Conservation (phyloP, 805 yeast genomes). For the Clavispora vitiphila region DNA sequence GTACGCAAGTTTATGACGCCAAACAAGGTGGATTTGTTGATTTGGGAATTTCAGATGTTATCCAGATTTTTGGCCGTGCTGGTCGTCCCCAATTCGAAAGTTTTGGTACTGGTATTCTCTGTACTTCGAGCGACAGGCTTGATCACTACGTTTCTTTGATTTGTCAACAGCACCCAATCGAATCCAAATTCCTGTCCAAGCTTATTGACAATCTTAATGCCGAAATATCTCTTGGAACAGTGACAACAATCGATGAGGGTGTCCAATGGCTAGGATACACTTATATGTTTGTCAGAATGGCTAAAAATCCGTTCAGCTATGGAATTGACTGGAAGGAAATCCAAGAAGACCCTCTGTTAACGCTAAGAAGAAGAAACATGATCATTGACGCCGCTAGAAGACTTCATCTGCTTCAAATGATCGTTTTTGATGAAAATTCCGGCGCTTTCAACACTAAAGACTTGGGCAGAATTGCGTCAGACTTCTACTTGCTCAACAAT, state of each 20-base stretch:
- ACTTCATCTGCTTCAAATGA: constrained; percentile 87
- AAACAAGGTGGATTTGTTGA: constrained; percentile 93
- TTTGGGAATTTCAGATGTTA: constrained; percentile 91
- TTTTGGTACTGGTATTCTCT: constrained; percentile 86
- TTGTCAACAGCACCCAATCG: constrained; percentile 95
- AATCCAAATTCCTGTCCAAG: constrained; percentile 71
- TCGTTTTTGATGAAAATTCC: constrained; percentile 81
- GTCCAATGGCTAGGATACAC: constrained; percentile 98
- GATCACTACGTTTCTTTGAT: constrained; percentile 86
- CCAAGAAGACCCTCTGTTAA: constrained; percentile 74
- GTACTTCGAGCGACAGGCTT: constrained; percentile 75
- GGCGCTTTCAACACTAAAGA: constrained; percentile 81
- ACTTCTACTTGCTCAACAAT: constrained; percentile 79
- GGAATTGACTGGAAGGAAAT: constrained; percentile 88
- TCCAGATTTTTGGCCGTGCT: constrained; percentile 98
- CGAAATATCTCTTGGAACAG: constrained; percentile 92
- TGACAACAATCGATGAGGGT: constrained; percentile 90
- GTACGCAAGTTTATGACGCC: constrained; percentile 93
- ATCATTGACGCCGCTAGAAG: constrained; percentile 74
- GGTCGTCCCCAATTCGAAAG: constrained; percentile 97
- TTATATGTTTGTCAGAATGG: constrained; percentile 89
- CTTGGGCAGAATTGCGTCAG: constrained; percentile 90
- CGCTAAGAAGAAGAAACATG: constrained; percentile 70
- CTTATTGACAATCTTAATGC: constrained; percentile 93
- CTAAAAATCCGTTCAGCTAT: constrained; percentile 86